Percentiles rank a stretch among this genome's conserved stretches.
These are phyloP conservation scores for Monilinia fructicola DNA, from an alignment of 2,329 filamentous ascomycete genomes.

Conservation along the genomic window DNA sequence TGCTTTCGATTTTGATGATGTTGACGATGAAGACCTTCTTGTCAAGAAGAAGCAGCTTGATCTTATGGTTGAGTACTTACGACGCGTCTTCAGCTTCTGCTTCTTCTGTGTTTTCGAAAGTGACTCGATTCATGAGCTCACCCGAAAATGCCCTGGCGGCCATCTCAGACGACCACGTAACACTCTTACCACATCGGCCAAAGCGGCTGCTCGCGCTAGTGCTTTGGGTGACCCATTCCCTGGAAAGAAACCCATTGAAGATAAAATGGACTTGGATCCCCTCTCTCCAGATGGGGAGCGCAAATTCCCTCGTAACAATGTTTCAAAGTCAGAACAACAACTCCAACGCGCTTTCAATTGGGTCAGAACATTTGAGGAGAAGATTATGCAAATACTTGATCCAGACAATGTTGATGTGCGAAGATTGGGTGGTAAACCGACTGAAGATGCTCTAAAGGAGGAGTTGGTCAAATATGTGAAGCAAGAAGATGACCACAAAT, in stretches of 20 bases:
- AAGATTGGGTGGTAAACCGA: conserved; percentile 84
- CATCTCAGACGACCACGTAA: conserved; percentile 88
- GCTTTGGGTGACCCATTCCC: conserved; percentile 82
- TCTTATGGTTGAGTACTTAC: conserved; percentile 91
- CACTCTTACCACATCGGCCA: conserved; percentile 78
- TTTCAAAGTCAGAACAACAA: conserved; percentile 82
- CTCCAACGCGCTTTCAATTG: conserved; percentile 95
- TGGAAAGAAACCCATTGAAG: conserved; percentile 69
- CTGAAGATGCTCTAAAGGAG: conserved; percentile 83
- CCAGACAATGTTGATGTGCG: conserved; percentile 82
- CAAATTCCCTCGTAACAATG: conserved; percentile 60
- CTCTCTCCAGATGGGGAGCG: conserved; percentile 68
- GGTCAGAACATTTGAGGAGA: conserved; percentile 98
- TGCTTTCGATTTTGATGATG: conserved; percentile 69
- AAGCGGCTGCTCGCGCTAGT: conserved; percentile 81
- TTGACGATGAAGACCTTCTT: conserved; percentile 85
- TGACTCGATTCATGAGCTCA: conserved; percentile 93
- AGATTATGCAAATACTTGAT: conserved; percentile 87
- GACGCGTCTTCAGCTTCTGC: conserved; percentile 97
- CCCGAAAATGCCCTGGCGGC: conserved; percentile 94
- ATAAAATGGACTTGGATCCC: conserved; percentile 55
- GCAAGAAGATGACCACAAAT: conserved; percentile 97
- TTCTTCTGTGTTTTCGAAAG: conserved; percentile 99
- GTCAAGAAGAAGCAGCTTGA: conserved; percentile 97
- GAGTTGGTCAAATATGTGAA: conserved; percentile 87